Evolutionary conservation across 257 asterid genomes (phyloP).

Genomic region (Rhazya stricta): DNA sequence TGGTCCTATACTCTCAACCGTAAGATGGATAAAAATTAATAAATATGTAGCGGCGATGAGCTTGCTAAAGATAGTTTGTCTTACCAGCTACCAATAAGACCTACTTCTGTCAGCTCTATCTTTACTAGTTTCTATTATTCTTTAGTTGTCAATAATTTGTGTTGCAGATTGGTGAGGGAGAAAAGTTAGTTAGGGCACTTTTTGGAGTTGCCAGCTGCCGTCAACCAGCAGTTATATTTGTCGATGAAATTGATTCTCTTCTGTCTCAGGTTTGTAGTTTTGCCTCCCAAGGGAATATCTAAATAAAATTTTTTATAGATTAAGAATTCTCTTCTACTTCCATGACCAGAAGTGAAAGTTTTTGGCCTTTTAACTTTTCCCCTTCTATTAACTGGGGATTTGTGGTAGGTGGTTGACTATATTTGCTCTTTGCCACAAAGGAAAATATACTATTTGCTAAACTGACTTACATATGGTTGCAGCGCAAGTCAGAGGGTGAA

Average conservation of each 20-base stretch:
- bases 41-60: not conserved
- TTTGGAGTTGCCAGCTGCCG: conserved; percentile 99
- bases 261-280: conserved; percentile 73
- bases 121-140: not conserved
- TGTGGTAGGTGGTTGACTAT: not conserved
- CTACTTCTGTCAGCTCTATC: not conserved
- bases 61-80: not conserved
- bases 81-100: not conserved
- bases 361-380: not conserved
- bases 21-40: not conserved
- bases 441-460: conserved; percentile 4
- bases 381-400: not conserved
- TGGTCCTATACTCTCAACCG: not conserved
- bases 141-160: conserved; percentile 15
- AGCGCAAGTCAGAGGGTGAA: conserved; percentile 99
- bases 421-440: not conserved
- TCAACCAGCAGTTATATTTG: conserved; percentile 97
- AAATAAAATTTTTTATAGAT: not conserved
- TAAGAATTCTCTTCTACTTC: not conserved
- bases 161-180: conserved; percentile 96
- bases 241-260: conserved; percentile 95
- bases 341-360: not conserved
- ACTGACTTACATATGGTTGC: conserved; percentile 31
- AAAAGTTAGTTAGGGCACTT: conserved; percentile 97
- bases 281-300: not conserved